Percentiles rank a stretch among this genome's conserved stretches.
Conservation (phyloP, 306 rosid genomes). For the Pterocarpus macrocarpus region DNA sequence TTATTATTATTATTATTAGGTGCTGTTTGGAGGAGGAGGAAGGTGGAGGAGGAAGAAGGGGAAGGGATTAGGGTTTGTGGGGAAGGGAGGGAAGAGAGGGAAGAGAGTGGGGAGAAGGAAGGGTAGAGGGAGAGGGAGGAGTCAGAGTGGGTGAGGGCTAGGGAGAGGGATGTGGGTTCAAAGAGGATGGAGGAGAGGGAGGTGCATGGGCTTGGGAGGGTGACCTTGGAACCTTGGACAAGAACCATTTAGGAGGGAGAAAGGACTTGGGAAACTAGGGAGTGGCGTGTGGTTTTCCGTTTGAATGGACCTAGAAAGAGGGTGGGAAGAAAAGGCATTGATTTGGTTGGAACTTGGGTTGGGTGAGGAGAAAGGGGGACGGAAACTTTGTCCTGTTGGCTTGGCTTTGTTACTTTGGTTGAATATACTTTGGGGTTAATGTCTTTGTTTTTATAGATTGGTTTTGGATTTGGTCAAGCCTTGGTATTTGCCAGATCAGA, state of each 20-base stretch:
- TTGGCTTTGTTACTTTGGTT: no score
- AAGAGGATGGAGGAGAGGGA: constrained; percentile 66
- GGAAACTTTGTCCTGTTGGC: no score
- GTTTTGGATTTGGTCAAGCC: no score
- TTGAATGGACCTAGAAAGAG: not conserved
- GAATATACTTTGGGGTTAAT: no score
- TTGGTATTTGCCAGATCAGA: no score
- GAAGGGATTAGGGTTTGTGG: constrained; percentile 71
- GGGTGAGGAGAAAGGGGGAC: no score
- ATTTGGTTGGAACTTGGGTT: not conserved
- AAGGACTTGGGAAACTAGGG: not conserved
- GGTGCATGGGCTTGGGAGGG: constrained; percentile 61
- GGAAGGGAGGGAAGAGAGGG: constrained; percentile 51
- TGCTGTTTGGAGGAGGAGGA: constrained; percentile 69
- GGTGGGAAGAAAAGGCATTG: not conserved
- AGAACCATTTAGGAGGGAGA: constrained; percentile 46
- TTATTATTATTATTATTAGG: not conserved
- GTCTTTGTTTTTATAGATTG: no score
- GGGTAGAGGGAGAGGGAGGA: constrained; percentile 88
- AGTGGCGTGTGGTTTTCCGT: not conserved
- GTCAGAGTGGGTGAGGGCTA: constrained; percentile 86
- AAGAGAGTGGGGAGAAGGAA: constrained; percentile 57
- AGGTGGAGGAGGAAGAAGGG: constrained; percentile 83
- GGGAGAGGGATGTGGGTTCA: constrained; percentile 80
- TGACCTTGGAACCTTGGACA: constrained; percentile 51